phyloP scores from a whole-genome alignment of 129 eudicot genomes.

The Pittosporum tobira region DNA sequence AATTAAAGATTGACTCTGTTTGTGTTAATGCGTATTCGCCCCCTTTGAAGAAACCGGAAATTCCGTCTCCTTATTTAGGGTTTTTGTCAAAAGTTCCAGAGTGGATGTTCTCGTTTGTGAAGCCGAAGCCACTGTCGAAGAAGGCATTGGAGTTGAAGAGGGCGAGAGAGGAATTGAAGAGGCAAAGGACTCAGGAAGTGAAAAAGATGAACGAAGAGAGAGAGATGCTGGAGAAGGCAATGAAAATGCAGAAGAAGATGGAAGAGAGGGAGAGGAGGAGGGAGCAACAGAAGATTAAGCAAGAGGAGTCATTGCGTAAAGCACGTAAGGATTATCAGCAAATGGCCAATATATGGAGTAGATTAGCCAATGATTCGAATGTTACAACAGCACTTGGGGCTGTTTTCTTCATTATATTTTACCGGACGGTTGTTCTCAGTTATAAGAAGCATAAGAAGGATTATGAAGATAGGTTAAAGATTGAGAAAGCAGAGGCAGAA shows the following conservation, averaged over 20 bases:
- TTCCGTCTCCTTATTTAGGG: slow-evolving; percentile 52
- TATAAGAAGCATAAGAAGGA: slow-evolving; percentile 74
- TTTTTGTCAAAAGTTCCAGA: slow-evolving; percentile 32
- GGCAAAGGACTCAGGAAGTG: slow-evolving; percentile 38
- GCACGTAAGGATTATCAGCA: slow-evolving; percentile 20
- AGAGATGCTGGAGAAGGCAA: slow-evolving; percentile 45
- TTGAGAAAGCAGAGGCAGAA: slow-evolving; percentile 77
- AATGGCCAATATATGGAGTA: slow-evolving; percentile 39
- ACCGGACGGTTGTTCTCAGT: slow-evolving; percentile 57
- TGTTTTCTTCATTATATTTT: slow-evolving; percentile 62
- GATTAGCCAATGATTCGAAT: slow-evolving; percentile 38
- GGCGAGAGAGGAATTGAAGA: slow-evolving; percentile 49
- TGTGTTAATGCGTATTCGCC: slow-evolving; percentile 85
- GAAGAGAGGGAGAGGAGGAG: slow-evolving; percentile 49
- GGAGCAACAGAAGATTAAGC: slow-evolving; percentile 40
- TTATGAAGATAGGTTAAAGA: slow-evolving; percentile 79
- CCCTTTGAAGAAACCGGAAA: slow-evolving; percentile 51
- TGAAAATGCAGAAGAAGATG: slow-evolving; percentile 39
- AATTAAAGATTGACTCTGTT: slow-evolving; percentile 44
- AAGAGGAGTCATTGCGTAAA: slow-evolving; percentile 29
- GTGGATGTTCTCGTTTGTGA: slow-evolving; percentile 40
- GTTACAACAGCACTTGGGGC: slow-evolving; percentile 44
- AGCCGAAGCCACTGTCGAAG: slow-evolving; percentile 57
- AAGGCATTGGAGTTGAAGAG: slow-evolving; percentile 69
- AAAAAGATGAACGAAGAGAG: slow-evolving; percentile 27